A percentile compares a stretch with the other conserved stretches of the same genome.
Conservation (phyloP, 106 monocot species). For the Hemerocallis citrina region DNA sequence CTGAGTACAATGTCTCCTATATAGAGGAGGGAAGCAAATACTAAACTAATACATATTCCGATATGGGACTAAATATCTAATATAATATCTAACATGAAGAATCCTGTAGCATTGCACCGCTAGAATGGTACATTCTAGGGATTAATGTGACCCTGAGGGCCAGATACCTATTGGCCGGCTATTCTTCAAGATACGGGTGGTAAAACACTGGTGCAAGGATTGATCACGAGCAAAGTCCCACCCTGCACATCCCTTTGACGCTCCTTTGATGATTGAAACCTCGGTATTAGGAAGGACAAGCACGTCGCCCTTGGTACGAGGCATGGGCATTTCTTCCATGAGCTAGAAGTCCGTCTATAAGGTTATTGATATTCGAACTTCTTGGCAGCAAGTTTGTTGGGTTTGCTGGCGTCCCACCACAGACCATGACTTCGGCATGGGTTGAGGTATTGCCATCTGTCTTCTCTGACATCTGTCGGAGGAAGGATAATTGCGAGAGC, state of each 20-base stretch:
- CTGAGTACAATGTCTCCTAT: constrained; percentile 41
- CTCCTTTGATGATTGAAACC: constrained; percentile 40
- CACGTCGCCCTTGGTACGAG: constrained; percentile 37
- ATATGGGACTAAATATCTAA: too few species aligned
- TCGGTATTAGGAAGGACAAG: constrained; percentile 45
- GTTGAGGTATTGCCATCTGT: background rate
- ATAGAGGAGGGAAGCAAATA: constrained; percentile 26
- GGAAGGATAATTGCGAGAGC: constrained; percentile 65
- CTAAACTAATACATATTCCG: too few species aligned
- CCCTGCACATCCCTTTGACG: constrained; percentile 30
- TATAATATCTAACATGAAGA: too few species aligned
- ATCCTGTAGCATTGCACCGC: constrained; percentile 31
- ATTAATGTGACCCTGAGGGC: constrained; percentile 2
- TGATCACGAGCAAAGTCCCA: constrained; percentile 31
- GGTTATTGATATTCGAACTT: constrained; percentile 26
- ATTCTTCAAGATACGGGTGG: constrained; percentile 12
- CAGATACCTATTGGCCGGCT: background rate
- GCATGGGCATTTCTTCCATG: constrained; percentile 31
- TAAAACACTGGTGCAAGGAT: constrained; percentile 23
- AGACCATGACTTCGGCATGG: constrained; percentile 59
- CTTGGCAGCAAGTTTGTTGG: constrained; percentile 18
- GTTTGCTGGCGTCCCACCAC: constrained; percentile 42
- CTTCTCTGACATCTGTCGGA: constrained; percentile 51
- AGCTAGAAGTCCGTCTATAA: constrained; percentile 8
- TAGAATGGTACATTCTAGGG: constrained; percentile 41